Percentiles rank a stretch among this genome's conserved stretches.
phyloP scores from a whole-genome alignment of 371 early-diverging fungal genomes.

The Quaeritorhiza haematococci region DNA sequence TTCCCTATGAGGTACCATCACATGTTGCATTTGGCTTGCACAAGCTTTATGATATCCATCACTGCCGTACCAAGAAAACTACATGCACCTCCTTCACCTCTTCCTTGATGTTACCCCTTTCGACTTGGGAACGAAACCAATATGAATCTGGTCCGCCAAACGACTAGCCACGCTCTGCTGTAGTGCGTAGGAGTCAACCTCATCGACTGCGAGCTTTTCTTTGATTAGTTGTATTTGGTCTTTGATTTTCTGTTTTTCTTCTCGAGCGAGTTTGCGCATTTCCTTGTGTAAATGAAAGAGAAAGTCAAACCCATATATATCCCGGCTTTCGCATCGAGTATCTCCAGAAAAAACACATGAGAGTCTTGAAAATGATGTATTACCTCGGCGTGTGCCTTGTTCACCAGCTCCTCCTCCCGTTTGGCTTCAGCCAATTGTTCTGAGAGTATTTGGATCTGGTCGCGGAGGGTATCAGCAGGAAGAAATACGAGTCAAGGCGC shows the following conservation, averaged over 20 bases:
- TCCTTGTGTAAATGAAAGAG: slow-evolving; percentile 14
- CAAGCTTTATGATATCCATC: too few species aligned
- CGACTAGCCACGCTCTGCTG: too few species aligned
- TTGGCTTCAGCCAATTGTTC: slow-evolving; percentile 19
- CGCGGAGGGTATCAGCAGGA: slow-evolving; percentile 1
- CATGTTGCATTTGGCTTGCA: too few species aligned
- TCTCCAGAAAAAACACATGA: neutral
- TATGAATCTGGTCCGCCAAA: too few species aligned
- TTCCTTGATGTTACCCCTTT: too few species aligned
- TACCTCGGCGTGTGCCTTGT: slow-evolving; percentile 34
- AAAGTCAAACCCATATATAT: neutral
- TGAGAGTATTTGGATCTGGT: slow-evolving; percentile 23
- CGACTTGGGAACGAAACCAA: too few species aligned
- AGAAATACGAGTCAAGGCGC: neutral
- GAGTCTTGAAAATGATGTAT: neutral
- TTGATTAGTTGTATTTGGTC: slow-evolving; percentile 8
- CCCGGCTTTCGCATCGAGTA: too few species aligned
- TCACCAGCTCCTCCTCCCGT: slow-evolving; percentile 21
- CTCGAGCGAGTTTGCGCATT: slow-evolving; percentile 20
- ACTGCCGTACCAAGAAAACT: too few species aligned
- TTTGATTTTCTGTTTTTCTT: slow-evolving; percentile 21
- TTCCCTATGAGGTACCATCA: too few species aligned
- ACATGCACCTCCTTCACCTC: too few species aligned
- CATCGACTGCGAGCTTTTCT: slow-evolving; percentile 28
- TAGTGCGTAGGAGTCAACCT: too few species aligned